Evolutionary conservation across 257 asterid genomes (phyloP), one percentile per base, ranked within the genome.

Genomic region (Primulina huaijiensis): DNA sequence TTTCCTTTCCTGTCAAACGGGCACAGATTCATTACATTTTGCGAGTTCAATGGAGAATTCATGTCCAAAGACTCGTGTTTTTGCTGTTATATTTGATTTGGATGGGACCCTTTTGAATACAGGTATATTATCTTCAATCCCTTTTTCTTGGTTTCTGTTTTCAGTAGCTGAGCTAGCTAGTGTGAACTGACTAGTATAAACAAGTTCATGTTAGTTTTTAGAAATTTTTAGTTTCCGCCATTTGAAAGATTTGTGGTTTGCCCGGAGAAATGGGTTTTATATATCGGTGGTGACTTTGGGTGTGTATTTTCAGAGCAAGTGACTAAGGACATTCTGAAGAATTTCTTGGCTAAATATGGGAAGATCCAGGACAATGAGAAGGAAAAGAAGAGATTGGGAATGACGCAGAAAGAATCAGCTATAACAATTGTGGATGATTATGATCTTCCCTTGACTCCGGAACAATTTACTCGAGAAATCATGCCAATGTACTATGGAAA

Each of bases 31-130:
- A 50, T 16, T 11, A 64, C 69, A 52, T 43, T 40, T 20, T 40
- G 53, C 29, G 14, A 21, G 11, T 43, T 38, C 75, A 19, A 77
- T 76, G 85, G 85, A 81, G 52, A 68, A 34, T 55, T 67, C 75
- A 23, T 57, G 12, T 56, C 31, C 46, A 14, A 52, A 62, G 59
- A 66, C 82, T 64, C 78, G 40, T 21, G 69, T 84, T 52, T 75
- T 82, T 16, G 94, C 98, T 63, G 88, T 92, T 67, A 88, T 89
- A 35, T 88, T 92, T 77, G 98, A 88, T 89, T 84, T 92, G 87
- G 96, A 89, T 56, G 96, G 96, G 2, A 92, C 98, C 81, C 92
- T 92, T 76, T 75, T 92, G 72, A 88, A 83, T 76, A 85, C 96
- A 57, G 96, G 98, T 89, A 20, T 65, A 25, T 23, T 56, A 27